phyloP scores from a whole-genome alignment of 2,329 filamentous ascomycete genomes.

The Dactylellina sp. region DNA sequence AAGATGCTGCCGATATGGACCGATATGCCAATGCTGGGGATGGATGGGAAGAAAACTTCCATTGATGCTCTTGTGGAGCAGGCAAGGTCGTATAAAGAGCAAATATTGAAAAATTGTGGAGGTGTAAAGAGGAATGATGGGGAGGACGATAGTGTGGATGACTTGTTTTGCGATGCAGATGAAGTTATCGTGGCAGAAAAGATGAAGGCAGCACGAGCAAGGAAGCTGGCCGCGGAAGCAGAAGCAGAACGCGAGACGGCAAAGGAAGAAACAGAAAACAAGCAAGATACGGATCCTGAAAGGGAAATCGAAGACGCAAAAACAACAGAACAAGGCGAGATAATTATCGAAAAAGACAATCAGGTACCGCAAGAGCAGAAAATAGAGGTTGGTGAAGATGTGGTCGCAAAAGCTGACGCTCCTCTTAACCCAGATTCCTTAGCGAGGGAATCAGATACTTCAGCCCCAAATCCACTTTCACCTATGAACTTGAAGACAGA shows the following conservation, averaged over 20 bases:
- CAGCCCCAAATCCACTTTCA: neutral
- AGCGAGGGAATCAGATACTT: neutral
- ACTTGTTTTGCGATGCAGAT: constrained; percentile 43
- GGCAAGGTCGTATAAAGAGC: constrained; percentile 25
- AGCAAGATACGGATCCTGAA: constrained; percentile 1
- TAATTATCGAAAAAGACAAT: neutral
- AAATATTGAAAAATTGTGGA: constrained; percentile 38
- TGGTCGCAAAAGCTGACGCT: neutral
- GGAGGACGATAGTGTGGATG: constrained; percentile 44
- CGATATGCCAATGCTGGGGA: constrained; percentile 24
- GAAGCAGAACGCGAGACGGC: constrained; percentile 27
- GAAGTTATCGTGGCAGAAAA: constrained; percentile 15
- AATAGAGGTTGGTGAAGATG: neutral
- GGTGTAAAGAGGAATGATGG: constrained; percentile 45
- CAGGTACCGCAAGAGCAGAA: constrained; percentile 8
- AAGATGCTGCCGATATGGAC: constrained; percentile 35
- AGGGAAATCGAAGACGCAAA: constrained; percentile 2
- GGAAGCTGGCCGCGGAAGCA: constrained; percentile 28
- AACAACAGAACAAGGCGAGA: neutral
- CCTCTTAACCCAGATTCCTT: neutral
- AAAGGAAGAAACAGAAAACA: constrained; percentile 16
- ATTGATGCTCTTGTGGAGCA: constrained; percentile 9
- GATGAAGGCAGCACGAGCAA: constrained; percentile 2
- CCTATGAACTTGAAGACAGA: neutral
- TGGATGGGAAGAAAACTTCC: constrained; percentile 29